These are phyloP conservation scores for Thelonectria rubi DNA, from an alignment of 2,329 filamentous ascomycete genomes.

Conservation along the genomic window DNA sequence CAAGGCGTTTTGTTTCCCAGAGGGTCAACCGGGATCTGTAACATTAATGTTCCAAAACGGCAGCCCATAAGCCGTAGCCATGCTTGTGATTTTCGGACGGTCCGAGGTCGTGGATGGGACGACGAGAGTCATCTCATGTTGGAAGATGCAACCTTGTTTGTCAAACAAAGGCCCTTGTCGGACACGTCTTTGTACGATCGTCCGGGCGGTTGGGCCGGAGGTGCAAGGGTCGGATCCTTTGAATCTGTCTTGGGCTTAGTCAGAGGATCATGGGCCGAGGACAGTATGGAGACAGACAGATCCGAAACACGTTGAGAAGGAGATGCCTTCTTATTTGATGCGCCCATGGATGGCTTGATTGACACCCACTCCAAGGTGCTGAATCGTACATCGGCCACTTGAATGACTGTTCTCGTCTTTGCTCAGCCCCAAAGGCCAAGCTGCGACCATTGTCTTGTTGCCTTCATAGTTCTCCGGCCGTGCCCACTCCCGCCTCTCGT, in stretches of 20 bases:
- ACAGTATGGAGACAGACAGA: slow-evolving; percentile 8
- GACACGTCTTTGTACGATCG: neutral
- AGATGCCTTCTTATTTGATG: slow-evolving; percentile 15
- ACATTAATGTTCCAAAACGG: neutral
- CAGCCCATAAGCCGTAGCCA: neutral
- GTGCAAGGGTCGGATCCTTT: slow-evolving; percentile 10
- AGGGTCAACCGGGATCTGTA: slow-evolving; percentile 1
- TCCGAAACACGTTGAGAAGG: slow-evolving; percentile 15
- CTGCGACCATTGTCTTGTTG: neutral
- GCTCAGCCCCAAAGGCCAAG: neutral
- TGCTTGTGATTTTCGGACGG: slow-evolving; percentile 7
- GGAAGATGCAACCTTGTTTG: neutral
- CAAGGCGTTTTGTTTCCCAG: neutral
- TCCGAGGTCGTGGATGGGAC: slow-evolving; percentile 4
- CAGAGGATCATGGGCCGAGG: slow-evolving; percentile 8
- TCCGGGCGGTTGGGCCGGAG: neutral
- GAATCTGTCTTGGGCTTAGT: slow-evolving; percentile 12
- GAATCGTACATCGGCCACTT: slow-evolving; percentile 1
- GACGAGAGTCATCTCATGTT: slow-evolving; percentile 4
- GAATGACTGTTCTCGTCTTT: neutral
- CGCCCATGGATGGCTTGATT: slow-evolving; percentile 11
- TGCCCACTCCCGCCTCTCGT: slow-evolving; percentile 66
- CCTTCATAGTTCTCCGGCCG: slow-evolving; percentile 61
- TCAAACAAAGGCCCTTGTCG: slow-evolving; percentile 1
- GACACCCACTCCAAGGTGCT: slow-evolving; percentile 4